Conservation (phyloP, 2,329 filamentous ascomycete species). For the Hymenoscyphus repandus region DNA sequence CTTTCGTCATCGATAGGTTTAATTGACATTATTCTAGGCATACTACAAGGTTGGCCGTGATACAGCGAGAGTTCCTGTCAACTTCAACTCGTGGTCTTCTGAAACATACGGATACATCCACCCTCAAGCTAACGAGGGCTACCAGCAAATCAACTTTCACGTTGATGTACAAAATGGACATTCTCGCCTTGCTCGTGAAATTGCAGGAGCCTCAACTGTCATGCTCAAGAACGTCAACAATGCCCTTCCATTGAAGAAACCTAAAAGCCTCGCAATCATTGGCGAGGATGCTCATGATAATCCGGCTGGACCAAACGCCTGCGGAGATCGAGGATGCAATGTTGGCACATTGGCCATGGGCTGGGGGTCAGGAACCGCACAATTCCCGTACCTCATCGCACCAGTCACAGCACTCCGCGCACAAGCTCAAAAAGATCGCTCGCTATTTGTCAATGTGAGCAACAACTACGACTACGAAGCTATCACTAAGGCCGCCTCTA, state of each 20-base stretch:
- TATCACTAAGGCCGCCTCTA: constrained; percentile 61
- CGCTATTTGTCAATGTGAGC: constrained; percentile 60
- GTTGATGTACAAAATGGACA: constrained; percentile 78
- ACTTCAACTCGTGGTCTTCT: constrained; percentile 83
- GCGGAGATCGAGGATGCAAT: constrained; percentile 49
- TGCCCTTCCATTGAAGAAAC: constrained; percentile 67
- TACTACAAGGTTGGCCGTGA: constrained; percentile 37
- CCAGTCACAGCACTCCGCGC: constrained; percentile 65
- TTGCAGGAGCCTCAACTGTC: constrained; percentile 76
- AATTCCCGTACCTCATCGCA: constrained; percentile 71
- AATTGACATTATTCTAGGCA: constrained; percentile 2
- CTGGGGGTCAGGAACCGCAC: constrained; percentile 72
- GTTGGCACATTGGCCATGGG: constrained; percentile 64
- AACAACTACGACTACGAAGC: constrained; percentile 47
- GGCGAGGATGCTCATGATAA: constrained; percentile 80
- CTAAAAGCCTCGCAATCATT: constrained; percentile 69
- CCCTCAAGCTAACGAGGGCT: constrained; percentile 55
- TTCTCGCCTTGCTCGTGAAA: constrained; percentile 66
- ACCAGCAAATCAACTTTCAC: constrained; percentile 69
- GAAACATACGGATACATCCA: constrained; percentile 70
- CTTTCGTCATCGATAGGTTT: too few relatives aligned
- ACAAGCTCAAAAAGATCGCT: constrained; percentile 54
- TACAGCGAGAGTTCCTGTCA: constrained; percentile 44
- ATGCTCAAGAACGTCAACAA: constrained; percentile 76
- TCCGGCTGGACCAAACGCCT: constrained; percentile 72